Evolutionary conservation across 345 rosid species (phyloP), one percentile per base, ranked within the genome.

Genomic region (Conringia planisiliqua): DNA sequence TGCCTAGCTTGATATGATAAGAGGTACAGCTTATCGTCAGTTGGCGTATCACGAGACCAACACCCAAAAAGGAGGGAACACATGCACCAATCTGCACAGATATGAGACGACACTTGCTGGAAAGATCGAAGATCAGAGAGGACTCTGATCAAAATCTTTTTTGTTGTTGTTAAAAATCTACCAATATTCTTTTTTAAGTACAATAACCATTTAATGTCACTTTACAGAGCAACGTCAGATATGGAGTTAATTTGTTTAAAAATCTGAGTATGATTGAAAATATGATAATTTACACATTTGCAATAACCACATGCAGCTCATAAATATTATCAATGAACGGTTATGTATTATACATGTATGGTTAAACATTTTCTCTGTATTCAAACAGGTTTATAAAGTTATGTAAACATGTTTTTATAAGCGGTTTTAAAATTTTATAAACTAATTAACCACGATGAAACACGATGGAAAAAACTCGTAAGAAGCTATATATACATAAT

Each of bases 1-100:
- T 48, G 3, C 54, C 62, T 55, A 29, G 20, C 60, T 60, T 74
- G 72, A 69, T 76, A 69, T 52, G 79, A 75, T 75, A 75, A 54
- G 79, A 62, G 51, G 48, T 7, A 12, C 35, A 50, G 8, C 79
- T 42, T 76, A 76, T 76, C 69, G 24, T 67, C 7, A 58, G 54
- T 59, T 67, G 61, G 68, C 36, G 38, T 68, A 61, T 68, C 56
- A 75, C 63, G 67, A 67, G 72, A 58, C 7, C 10, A 64, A 24
- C 39, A 50, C 57, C 55, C 16, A 32, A 60, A 42, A 60, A 20
- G 24, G 74, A 61, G 50, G 6, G 42, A 52, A 51, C 64, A 68
- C 38, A 48, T 39, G 36, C 62, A 75, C 40, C 59, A 48, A 50
- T 10, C 14, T 38, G 7, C 47, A 59, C 73, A 36, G 32, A 16